Base-by-base conservation (phyloP, 768 basidiomycete genomes). In the Tylopilus rubrobrunneus region DNA sequence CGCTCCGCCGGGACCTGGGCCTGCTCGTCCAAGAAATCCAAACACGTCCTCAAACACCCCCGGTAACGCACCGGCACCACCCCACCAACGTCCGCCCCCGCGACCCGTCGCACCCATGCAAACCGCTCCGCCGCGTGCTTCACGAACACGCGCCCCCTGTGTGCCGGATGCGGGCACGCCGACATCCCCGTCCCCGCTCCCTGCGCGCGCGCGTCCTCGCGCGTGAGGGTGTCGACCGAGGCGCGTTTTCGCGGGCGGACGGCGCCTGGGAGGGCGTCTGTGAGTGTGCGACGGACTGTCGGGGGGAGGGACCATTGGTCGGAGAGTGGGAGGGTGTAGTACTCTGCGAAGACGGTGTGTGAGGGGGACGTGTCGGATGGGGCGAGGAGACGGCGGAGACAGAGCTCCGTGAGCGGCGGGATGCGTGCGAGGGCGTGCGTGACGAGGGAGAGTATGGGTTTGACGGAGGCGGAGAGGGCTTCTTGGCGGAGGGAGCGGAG, bases 51-150 rank as follows among this genome's bases (percentile, higher is more conserved):
- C n/a, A 70, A 63, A 66, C 88, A 91, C 1, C 88, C 87, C 28
- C 85, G 71, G 87, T 88, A 90, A 48, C 74, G 67, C 29, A 89
- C 56, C 21, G 86, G 84, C 6, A 85, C 83, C 12, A 62, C 58
- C 8, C 76, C 81, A 19, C 82, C 80, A 0, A 85, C 71, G n/a
- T 71, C 65, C 23, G 76, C 72, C 7, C 81, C 79, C 0, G 79
- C 83, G 27, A 87, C 69, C 12, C 53, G 68, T 7, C 63, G 70
- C 62, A 84, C 84, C 88, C 88, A 90, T 4, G 83, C 81, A 55
- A 75, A 79, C 52, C 85, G 72, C 67, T 85, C 81, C 61, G 86
- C 86, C 4, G 77, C 78, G 44, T 78, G 83, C 23, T 59, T 68
- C 7, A 85, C 75, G 51, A 86, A 88, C 12, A 82, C 64, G 0